Conservation (phyloP, 345 rosid genomes). For the Brassica carinata region DNA sequence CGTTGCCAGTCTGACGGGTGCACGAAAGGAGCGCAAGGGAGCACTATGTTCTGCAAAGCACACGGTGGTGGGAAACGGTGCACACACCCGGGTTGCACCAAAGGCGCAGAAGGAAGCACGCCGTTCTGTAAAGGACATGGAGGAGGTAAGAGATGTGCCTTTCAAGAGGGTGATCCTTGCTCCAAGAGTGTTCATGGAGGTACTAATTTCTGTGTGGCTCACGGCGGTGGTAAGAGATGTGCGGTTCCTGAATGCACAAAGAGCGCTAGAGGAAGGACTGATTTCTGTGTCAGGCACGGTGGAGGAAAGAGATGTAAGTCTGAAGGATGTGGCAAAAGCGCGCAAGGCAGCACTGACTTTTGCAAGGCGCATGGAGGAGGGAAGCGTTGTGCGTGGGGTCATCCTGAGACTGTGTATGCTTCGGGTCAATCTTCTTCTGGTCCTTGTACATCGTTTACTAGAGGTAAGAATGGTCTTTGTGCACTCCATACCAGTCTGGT, state of each 20-base stretch:
- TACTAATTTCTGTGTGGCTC: slow-evolving; percentile 95
- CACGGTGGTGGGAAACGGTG: slow-evolving; percentile 99
- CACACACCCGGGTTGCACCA: slow-evolving; percentile 69
- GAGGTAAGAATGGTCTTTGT: slow-evolving; percentile 92
- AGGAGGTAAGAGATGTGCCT: slow-evolving; percentile 94
- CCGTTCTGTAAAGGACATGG: slow-evolving; percentile 98
- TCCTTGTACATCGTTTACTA: slow-evolving; percentile 85
- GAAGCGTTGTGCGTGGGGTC: slow-evolving; percentile 93
- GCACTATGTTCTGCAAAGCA: slow-evolving; percentile 97
- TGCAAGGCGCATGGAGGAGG: slow-evolving; percentile 99
- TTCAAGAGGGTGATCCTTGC: slow-evolving; percentile 76
- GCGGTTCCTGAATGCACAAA: slow-evolving; percentile 83
- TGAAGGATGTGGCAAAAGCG: slow-evolving; percentile 94
- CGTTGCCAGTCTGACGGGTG: slow-evolving; percentile 83
- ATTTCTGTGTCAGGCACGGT: slow-evolving; percentile 94
- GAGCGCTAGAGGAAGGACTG: slow-evolving; percentile 97
- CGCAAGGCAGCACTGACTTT: slow-evolving; percentile 95
- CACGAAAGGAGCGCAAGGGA: slow-evolving; percentile 97
- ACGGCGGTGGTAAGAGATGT: slow-evolving; percentile 98
- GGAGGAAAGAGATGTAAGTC: slow-evolving; percentile 94
- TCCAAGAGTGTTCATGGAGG: slow-evolving; percentile 99
- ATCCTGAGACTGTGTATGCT: slow-evolving; percentile 68
- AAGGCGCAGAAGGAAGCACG: slow-evolving; percentile 99
- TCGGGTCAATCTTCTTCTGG: slow-evolving; percentile 47
- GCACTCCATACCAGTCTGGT: slow-evolving; percentile 74